Evolutionary conservation across 306 rosid species (phyloP).

Genomic region (Echinosophora koreensis): DNA sequence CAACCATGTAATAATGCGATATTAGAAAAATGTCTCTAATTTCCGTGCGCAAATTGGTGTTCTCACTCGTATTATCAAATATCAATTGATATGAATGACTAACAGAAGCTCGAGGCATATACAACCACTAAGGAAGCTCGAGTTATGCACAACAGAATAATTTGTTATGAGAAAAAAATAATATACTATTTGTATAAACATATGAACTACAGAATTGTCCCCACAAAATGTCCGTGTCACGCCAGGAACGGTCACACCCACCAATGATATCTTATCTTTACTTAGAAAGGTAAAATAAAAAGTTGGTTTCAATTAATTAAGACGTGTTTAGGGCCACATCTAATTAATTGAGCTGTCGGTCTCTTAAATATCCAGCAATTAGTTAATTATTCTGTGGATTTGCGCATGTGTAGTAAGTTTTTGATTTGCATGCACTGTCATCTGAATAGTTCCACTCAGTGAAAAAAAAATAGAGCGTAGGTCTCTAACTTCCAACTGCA

Average conservation of each 20-base stretch:
- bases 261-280: conserved; percentile 60
- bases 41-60: background rate
- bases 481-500: no score
- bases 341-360: conserved; percentile 48
- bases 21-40: background rate
- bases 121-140: conserved; percentile 30
- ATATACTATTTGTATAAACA: conserved; percentile 23
- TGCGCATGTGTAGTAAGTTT: no score
- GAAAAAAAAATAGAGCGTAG: background rate
- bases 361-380: conserved; percentile 37
- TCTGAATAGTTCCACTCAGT: background rate
- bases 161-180: background rate
- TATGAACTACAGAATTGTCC: conserved; percentile 50
- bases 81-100: conserved; percentile 9
- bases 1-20: background rate
- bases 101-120: background rate
- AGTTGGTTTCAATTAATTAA: conserved; percentile 49
- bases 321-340: conserved; percentile 47
- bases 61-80: background rate
- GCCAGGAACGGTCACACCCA: conserved; percentile 51
- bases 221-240: conserved; percentile 53
- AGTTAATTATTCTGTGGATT: conserved; percentile 19
- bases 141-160: conserved; percentile 43
- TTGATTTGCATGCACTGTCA: background rate
- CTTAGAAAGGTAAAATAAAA: conserved; percentile 45